Percentiles rank a stretch among this genome's conserved stretches.
These are phyloP conservation scores for Brettanomyces naardenensis DNA, from an alignment of 805 yeast species.

Conservation along the genomic window DNA sequence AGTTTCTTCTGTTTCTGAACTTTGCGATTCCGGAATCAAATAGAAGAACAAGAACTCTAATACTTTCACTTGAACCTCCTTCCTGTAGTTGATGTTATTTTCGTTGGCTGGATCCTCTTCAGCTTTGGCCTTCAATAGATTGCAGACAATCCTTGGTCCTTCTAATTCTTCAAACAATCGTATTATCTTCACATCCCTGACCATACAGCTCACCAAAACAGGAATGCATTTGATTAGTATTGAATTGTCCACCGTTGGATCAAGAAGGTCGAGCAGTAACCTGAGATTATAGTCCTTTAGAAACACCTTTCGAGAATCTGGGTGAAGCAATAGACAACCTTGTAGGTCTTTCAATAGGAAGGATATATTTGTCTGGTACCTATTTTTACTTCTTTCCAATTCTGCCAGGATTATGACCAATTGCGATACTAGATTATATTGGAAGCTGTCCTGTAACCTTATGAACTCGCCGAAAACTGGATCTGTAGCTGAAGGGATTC, in stretches of 20 bases:
- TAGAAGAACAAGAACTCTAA: conserved; percentile 67
- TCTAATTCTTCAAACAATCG: conserved; percentile 48
- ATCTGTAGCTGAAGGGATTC: conserved; percentile 19
- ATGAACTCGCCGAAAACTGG: conserved; percentile 32
- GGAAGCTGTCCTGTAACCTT: conserved; percentile 43
- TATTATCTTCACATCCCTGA: conserved; percentile 48
- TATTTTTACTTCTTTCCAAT: not conserved
- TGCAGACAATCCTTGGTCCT: conserved; percentile 50
- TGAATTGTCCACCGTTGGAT: conserved; percentile 8
- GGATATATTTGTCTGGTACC: not conserved
- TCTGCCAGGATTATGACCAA: not conserved
- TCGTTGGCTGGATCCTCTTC: conserved; percentile 5
- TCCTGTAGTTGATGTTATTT: conserved; percentile 10
- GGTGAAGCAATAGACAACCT: conserved; percentile 55
- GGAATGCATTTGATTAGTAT: conserved; percentile 38
- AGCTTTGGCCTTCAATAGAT: conserved; percentile 25
- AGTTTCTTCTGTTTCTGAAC: not conserved
- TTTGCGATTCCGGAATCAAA: conserved; percentile 47
- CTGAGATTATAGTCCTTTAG: conserved; percentile 33
- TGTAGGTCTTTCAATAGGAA: conserved; percentile 36
- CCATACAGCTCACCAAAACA: conserved; percentile 48
- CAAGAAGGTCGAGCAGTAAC: conserved; percentile 21
- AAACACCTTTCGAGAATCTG: conserved; percentile 44
- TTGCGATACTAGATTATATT: conserved; percentile 38
- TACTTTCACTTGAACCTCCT: conserved; percentile 52